phyloP scores from a whole-genome alignment of 2,329 filamentous ascomycete species.

The Seiridium unicorne region DNA sequence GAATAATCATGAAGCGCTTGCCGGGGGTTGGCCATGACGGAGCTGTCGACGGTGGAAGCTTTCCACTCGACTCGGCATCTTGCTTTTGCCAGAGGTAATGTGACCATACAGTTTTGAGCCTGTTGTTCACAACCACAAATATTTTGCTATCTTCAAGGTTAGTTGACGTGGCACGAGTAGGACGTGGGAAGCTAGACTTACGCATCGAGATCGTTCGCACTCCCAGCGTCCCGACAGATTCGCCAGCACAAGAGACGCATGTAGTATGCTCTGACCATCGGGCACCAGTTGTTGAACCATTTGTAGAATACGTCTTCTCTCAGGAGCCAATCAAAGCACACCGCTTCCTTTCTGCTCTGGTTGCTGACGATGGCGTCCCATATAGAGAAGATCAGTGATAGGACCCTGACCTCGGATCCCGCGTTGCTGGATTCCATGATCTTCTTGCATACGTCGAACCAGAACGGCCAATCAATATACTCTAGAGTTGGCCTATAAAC shows the following conservation, averaged over 20 bases:
- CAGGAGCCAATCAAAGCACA: conserved; percentile 76
- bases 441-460: conserved; percentile 75
- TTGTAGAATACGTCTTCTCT: conserved; percentile 72
- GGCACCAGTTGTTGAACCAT: conserved; percentile 92
- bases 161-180: conserved; percentile 13
- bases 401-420: conserved; percentile 82
- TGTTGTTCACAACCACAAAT: conserved; percentile 63
- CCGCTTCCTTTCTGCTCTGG: conserved; percentile 62
- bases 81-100: conserved; percentile 77
- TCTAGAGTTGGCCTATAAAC: conserved; percentile 31
- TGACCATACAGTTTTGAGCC: conserved; percentile 72
- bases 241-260: conserved; percentile 91
- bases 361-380: conserved; percentile 73
- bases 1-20: conserved; percentile 83
- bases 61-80: conserved; percentile 55
- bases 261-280: conserved; percentile 91
- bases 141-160: conserved; percentile 55
- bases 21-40: conserved; percentile 85
- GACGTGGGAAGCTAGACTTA: conserved; percentile 43
- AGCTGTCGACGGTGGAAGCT: conserved; percentile 66
- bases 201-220: conserved; percentile 63
- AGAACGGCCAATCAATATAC: conserved; percentile 78
- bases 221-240: conserved; percentile 73
- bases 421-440: conserved; percentile 85
- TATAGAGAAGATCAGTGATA: conserved; percentile 76